Conservation (phyloP, 805 yeast genomes). For the Lipomyces kockii region DNA sequence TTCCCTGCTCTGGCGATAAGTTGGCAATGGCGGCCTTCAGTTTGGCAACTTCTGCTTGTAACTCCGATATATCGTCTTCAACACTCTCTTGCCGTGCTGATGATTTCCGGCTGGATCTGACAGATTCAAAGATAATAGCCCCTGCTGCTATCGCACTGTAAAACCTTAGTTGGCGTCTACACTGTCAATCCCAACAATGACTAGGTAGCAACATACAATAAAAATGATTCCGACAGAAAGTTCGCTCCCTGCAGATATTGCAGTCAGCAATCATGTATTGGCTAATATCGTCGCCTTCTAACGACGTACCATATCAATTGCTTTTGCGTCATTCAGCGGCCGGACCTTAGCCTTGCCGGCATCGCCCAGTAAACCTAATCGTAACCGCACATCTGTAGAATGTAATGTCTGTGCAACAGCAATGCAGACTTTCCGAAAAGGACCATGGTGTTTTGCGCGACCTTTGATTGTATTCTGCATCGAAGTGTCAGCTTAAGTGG, state of each 20-base stretch:
- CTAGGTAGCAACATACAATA: conserved; percentile 52
- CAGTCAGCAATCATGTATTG: neutral
- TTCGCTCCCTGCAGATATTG: conserved; percentile 61
- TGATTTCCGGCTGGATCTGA: conserved; percentile 69
- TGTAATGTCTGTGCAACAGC: conserved; percentile 74
- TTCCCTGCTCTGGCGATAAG: conserved; percentile 17
- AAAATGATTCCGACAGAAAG: conserved; percentile 74
- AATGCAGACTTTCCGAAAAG: conserved; percentile 66
- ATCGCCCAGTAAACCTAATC: conserved; percentile 64
- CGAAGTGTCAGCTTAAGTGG: neutral
- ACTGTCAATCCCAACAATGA: neutral
- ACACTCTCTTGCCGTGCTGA: conserved; percentile 63
- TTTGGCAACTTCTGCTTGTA: conserved; percentile 72
- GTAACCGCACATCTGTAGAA: conserved; percentile 62
- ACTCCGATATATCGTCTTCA: conserved; percentile 69
- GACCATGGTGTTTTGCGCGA: conserved; percentile 74
- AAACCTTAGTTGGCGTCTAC: neutral
- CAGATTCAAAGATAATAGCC: conserved; percentile 70
- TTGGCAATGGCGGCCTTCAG: conserved; percentile 40
- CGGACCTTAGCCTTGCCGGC: conserved; percentile 56
- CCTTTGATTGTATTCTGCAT: conserved; percentile 61
- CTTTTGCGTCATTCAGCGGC: conserved; percentile 80
- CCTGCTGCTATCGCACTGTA: conserved; percentile 70
- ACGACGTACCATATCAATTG: conserved; percentile 59
- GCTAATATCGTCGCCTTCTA: neutral